Base-by-base conservation (phyloP, 1,284 basidiomycete genomes). In the Heterobasidion annosum region DNA sequence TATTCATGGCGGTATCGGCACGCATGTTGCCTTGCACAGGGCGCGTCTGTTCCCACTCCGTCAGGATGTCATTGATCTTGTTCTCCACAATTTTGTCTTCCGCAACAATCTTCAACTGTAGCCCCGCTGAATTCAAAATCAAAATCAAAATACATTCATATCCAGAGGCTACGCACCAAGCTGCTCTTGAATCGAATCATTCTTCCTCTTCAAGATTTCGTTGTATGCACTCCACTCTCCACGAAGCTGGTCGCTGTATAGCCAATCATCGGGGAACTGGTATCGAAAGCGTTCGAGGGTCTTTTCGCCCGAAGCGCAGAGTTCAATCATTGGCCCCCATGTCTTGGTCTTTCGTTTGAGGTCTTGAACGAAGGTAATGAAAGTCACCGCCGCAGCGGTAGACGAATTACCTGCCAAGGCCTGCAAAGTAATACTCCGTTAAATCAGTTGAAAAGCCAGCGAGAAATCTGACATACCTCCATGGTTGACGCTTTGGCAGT, bases 321-420 rank as follows among this genome's bases (percentile, higher is more conserved):
- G 82, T 58, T 94, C 92, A 67, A 99, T 94, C 80, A 96, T 91
- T 15, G 94, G 92, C n/a, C 85, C 88, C 97, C 97, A 99, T 80
- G 85, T 81, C 72, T 93, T 91, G 56, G 93, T 91, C 76, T 95
- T 97, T 67, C 90, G 88, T 76, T 98, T 98, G 62, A 99, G 82
- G 75, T 98, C 95, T 72, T 99, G 96, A 0, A 99, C 95, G 67
- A 98, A 98, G 25, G 97, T 99, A 71, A 99, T 98, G 72, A 99
- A 98, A 0, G 92, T 89, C 61, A 99, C 97, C 66, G 97, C 94
- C 58, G 95, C 94, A 43, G 95, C 96, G 66, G 97, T 99, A 54
- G 87, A 89, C 34, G 87, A 90, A 65, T 87, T 89, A 67, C 68
- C 81, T 76, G 70, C 68, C 63, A 73, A 64, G 63, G 69, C 67